These are phyloP conservation scores for Starmerella khaoyaiensis DNA, from an alignment of 805 yeast genomes.

Conservation along the genomic window DNA sequence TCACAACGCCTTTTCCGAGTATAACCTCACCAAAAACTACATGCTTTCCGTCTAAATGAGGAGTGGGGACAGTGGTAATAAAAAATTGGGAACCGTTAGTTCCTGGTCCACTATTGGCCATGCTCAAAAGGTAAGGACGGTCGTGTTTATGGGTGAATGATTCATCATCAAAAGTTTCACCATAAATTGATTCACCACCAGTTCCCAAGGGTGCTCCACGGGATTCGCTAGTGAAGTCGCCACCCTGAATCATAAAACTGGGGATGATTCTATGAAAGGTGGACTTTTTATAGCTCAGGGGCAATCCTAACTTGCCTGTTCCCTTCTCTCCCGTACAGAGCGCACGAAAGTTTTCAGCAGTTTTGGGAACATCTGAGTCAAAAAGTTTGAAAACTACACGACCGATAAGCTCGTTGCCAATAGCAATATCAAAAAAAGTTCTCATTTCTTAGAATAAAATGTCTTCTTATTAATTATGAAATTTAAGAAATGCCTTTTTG, in stretches of 20 bases:
- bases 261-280: conserved; percentile 81
- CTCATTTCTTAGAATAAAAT: background rate
- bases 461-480: background rate
- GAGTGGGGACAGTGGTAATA: conserved; percentile 83
- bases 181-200: conserved; percentile 74
- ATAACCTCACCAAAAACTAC: conserved; percentile 90
- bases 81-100: conserved; percentile 96
- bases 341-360: conserved; percentile 81
- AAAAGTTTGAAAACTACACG: conserved; percentile 65
- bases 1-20: conserved; percentile 68
- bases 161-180: conserved; percentile 84
- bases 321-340: conserved; percentile 85
- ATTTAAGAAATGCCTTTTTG: background rate
- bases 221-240: conserved; percentile 65
- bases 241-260: conserved; percentile 88
- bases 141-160: conserved; percentile 65
- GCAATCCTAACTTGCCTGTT: conserved; percentile 44
- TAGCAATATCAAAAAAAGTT: conserved; percentile 21
- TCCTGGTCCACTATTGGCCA: conserved; percentile 95
- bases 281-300: conserved; percentile 68
- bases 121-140: conserved; percentile 75
- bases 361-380: conserved; percentile 58
- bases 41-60: conserved; percentile 90
- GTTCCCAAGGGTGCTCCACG: conserved; percentile 35
- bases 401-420: conserved; percentile 58